Base-by-base conservation (phyloP, 345 rosid genomes). In the Bruguiera parviflora region DNA sequence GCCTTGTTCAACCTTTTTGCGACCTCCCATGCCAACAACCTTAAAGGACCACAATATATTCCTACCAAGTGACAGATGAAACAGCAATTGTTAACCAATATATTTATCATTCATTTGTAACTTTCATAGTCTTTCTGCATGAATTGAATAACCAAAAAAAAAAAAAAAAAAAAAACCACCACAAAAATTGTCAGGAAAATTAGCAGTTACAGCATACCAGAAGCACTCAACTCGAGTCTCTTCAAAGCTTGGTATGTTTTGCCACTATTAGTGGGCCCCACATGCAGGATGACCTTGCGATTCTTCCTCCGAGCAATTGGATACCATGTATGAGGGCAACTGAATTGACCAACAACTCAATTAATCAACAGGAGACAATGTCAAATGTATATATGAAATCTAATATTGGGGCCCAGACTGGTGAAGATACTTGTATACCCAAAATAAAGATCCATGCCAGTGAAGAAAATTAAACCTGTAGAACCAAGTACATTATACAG, bases 11-110 rank as follows among this genome's bases (percentile, higher is more conserved):
- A 76, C 64, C 91, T 81, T 78, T 85, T 85, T 21, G 97, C 91
- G 67, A 93, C 97, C 76, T 93, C 97, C 98, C 98, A 89, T 47
- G 97, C 98, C 82, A 93, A 78, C 81, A 93, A 82, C 78, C 98
- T 88, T 76, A 93, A 81, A 29, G 98, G 98, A 78, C 98, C 97
- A 78, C 98, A 93, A 82, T 93, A 93, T 72, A 93, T 82, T 6
- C 98, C 97, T 93, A 65, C 76, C 80, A 66, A 70, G 66, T 46
- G 57, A 65, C 13, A 77, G 65, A 5, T 31, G 64, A 65, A 8
- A 60, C 33, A 51, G 51, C 64, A 64, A 52, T 47, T 61, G 8
- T 53, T 25, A 13, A 49, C 21, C 61, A 35, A 33, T 65, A 49
- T 31, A 39, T 57, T 25, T 19, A 53, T 46, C 39, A 68, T 58